phyloP scores from a whole-genome alignment of 2,329 filamentous ascomycete genomes.

The Teratosphaeria nubilosa region DNA sequence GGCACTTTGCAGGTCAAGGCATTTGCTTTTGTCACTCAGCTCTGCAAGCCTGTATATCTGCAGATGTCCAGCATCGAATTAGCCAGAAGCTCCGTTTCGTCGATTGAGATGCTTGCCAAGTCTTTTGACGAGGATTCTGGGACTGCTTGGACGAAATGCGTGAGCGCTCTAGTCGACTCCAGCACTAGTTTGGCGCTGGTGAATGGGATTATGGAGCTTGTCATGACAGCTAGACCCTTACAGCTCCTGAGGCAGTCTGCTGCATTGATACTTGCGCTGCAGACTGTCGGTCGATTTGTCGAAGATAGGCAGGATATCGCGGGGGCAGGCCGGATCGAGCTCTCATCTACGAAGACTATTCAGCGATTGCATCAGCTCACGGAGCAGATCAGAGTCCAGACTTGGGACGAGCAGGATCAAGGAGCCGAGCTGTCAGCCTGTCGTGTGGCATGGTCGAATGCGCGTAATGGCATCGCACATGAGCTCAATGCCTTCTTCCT shows the following conservation, averaged over 20 bases:
- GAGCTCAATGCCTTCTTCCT: constrained; percentile 6
- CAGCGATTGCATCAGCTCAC: background rate
- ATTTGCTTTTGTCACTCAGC: constrained; percentile 16
- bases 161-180: background rate
- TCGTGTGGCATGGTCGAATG: background rate
- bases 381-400: background rate
- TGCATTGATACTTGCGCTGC: background rate
- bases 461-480: background rate
- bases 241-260: background rate
- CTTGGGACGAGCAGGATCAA: background rate
- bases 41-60: constrained; percentile 16
- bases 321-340: background rate
- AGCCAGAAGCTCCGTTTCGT: constrained; percentile 1
- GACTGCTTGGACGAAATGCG: background rate
- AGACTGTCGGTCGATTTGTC: background rate
- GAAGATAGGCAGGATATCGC: constrained; percentile 1
- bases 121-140: background rate
- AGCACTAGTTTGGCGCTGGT: background rate
- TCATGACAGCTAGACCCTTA: background rate
- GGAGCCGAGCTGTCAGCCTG: background rate
- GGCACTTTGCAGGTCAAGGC: constrained; percentile 14
- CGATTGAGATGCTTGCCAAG: background rate
- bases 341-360: background rate
- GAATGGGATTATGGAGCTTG: background rate
- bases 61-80: constrained; percentile 9